Evolutionary conservation across 345 rosid species (phyloP).

Genomic region (Sisymbrium irio): DNA sequence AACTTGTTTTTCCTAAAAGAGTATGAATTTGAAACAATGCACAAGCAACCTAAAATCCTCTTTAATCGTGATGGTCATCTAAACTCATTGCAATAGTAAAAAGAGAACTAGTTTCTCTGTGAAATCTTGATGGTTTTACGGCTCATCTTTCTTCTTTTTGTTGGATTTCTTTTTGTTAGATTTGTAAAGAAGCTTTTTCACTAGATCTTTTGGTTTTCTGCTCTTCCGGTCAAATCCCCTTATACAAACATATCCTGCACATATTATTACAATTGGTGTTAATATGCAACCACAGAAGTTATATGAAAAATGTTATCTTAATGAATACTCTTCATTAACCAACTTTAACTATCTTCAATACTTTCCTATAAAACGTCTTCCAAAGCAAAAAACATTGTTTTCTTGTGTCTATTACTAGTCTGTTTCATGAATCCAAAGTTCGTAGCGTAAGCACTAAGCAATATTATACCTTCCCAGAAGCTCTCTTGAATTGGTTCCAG

Average conservation of each 20-base stretch:
- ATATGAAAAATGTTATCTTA: too few relatives aligned
- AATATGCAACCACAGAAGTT: background rate
- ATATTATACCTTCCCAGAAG: too few relatives aligned
- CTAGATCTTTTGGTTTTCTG: constrained; percentile 58
- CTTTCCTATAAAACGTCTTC: too few relatives aligned
- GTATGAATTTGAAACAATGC: background rate
- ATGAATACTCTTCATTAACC: too few relatives aligned
- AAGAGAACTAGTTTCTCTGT: background rate
- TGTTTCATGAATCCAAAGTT: too few relatives aligned
- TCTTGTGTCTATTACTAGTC: too few relatives aligned
- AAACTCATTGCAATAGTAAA: background rate
- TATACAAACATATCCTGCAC: constrained; percentile 86
- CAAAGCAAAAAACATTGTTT: too few relatives aligned
- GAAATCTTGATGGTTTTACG: background rate
- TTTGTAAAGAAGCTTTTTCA: constrained; percentile 67
- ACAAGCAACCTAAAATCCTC: background rate
- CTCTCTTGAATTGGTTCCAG: too few relatives aligned
- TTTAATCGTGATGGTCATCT: background rate
- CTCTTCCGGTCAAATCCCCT: constrained; percentile 69
- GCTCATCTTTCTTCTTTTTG: constrained; percentile 30
- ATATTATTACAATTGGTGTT: background rate
- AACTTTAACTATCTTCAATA: too few relatives aligned
- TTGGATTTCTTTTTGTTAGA: constrained; percentile 62
- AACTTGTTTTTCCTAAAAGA: background rate
- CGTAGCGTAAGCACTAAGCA: too few relatives aligned